Percentiles rank a stretch among this genome's conserved stretches.
These are phyloP conservation scores for Passiflora organensis DNA, from an alignment of 345 rosid genomes.

Conservation along the genomic window DNA sequence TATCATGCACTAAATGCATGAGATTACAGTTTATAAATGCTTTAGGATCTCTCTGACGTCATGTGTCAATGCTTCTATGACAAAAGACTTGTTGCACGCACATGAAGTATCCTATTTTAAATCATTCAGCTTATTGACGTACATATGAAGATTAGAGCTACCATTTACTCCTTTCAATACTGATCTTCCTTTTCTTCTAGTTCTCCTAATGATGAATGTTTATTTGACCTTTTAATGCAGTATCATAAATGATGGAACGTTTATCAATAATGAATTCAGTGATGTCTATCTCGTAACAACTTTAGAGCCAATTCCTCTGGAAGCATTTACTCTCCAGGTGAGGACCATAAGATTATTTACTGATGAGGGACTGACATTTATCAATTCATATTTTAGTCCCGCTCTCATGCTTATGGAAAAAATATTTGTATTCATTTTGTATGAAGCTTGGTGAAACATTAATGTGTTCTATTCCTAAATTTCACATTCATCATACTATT, in stretches of 20 bases:
- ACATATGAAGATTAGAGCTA: no score
- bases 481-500: neutral
- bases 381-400: neutral
- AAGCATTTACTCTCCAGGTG: conserved; percentile 93
- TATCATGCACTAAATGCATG: no score
- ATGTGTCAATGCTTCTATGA: no score
- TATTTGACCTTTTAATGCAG: conserved; percentile 37
- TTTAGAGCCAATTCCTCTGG: conserved; percentile 74
- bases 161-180: no score
- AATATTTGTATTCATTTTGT: neutral
- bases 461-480: neutral
- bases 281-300: conserved; percentile 88
- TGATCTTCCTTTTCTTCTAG: neutral
- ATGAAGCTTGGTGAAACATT: neutral
- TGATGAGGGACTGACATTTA: neutral
- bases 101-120: no score
- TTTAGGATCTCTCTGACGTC: no score
- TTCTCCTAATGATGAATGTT: neutral
- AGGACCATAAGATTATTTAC: no score
- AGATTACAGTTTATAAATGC: no score
- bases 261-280: conserved; percentile 77
- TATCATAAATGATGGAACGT: conserved; percentile 67
- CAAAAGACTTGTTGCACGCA: no score
- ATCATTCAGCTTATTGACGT: no score
- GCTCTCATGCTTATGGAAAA: no score